phyloP scores from a whole-genome alignment of 768 basidiomycete genomes.

The Pholiota microspora region DNA sequence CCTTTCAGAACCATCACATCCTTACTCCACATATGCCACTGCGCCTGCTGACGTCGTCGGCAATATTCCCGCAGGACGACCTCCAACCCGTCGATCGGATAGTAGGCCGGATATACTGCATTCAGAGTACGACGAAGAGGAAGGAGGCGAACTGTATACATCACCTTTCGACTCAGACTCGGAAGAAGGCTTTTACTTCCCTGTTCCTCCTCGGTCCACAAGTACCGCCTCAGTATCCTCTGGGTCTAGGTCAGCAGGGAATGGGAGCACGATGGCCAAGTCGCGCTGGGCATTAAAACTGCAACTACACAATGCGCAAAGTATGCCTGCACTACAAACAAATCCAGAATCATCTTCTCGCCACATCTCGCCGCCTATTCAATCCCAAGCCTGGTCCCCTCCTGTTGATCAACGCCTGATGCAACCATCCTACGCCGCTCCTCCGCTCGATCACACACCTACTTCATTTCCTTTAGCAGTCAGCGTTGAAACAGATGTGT shows the following conservation, averaged over 20 bases:
- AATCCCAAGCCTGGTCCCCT: not conserved
- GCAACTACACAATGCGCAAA: conserved; percentile 16
- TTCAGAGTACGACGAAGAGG: conserved; percentile 12
- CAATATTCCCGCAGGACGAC: not conserved
- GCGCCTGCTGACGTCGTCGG: not conserved
- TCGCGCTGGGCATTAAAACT: conserved; percentile 21
- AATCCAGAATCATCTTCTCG: not conserved
- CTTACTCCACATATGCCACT: conserved; percentile 6
- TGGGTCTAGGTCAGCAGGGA: conserved; percentile 1
- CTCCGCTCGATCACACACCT: not conserved
- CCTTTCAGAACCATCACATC: conserved; percentile 11
- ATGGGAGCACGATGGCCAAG: conserved; percentile 17
- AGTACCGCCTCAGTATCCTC: conserved; percentile 7
- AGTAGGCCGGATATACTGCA: not conserved
- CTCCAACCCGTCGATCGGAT: not conserved
- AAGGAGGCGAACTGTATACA: conserved; percentile 16
- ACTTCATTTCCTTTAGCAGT: conserved; percentile 9
- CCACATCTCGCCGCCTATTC: not conserved
- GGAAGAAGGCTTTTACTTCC: conserved; percentile 7
- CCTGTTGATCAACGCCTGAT: not conserved
- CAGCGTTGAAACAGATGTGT: conserved; percentile 30
- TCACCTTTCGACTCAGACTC: conserved; percentile 19
- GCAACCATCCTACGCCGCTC: not conserved
- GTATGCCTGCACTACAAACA: conserved; percentile 4
- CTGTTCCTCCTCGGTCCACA: conserved; percentile 2